A percentile compares a stretch with the other conserved stretches of the same genome.
These are phyloP conservation scores for Ogataea kodamae DNA, from an alignment of 805 yeast genomes.

Conservation along the genomic window DNA sequence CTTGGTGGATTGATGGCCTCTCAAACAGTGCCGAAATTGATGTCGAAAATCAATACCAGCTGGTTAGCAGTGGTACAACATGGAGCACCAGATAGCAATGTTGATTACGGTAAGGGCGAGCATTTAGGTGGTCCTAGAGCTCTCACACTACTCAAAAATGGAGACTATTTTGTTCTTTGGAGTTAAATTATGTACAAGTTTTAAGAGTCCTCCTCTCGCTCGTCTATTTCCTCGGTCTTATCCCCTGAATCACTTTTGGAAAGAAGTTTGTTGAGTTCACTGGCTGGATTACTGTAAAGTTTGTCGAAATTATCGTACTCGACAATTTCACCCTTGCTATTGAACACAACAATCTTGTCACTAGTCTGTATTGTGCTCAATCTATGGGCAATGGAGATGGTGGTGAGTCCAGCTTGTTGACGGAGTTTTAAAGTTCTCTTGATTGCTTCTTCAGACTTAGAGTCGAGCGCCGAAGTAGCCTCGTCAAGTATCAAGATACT, in stretches of 20 bases:
- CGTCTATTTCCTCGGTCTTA: conserved; percentile 23
- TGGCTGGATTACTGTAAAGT: conserved; percentile 43
- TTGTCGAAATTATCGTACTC: conserved; percentile 63
- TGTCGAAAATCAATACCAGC: conserved; percentile 1
- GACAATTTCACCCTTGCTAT: conserved; percentile 65
- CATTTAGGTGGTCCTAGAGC: conserved; percentile 34
- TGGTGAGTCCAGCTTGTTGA: conserved; percentile 56
- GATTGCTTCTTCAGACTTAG: conserved; percentile 82
- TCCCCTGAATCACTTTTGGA: conserved; percentile 29
- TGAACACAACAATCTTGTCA: conserved; percentile 72
- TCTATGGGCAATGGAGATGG: conserved; percentile 89
- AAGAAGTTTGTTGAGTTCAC: conserved; percentile 44
- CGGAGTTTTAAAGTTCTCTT: conserved; percentile 65
- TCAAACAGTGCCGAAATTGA: conserved; percentile 2
- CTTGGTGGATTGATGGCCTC: conserved; percentile 22
- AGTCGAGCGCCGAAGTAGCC: conserved; percentile 91
- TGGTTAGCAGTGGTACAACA: conserved; percentile 28
- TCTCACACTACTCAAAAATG: conserved; percentile 19
- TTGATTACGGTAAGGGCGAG: conserved; percentile 27
- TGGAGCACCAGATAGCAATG: conserved; percentile 30
- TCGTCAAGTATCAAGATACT: conserved; percentile 83
- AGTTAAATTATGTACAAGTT: conserved; percentile 11
- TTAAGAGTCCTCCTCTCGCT: conserved; percentile 7
- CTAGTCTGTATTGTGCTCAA: conserved; percentile 83
- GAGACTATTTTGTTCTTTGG: conserved; percentile 27